phyloP scores from a whole-genome alignment of 495 filamentous ascomycete genomes.

The Poronia punctata region DNA sequence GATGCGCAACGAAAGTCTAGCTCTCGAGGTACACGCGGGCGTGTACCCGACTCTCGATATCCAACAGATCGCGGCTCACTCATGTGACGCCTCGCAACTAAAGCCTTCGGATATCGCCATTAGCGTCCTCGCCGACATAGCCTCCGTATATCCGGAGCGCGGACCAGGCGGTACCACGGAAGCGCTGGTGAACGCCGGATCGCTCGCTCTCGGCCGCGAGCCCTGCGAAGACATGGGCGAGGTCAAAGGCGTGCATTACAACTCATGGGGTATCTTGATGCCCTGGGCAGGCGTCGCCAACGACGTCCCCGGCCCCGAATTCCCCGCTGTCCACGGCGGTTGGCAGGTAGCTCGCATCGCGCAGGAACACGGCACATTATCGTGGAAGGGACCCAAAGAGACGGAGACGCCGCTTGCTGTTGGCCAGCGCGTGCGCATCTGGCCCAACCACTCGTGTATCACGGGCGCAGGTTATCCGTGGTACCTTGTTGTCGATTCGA shows the following conservation, averaged over 20 bases:
- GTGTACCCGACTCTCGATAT: slow-evolving; percentile 71
- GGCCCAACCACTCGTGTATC: slow-evolving; percentile 83
- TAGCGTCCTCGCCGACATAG: slow-evolving; percentile 65
- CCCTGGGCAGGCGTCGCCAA: slow-evolving; percentile 40
- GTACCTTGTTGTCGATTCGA: slow-evolving; percentile 70
- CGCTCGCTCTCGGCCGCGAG: slow-evolving; percentile 68
- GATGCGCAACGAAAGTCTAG: slow-evolving; percentile 25
- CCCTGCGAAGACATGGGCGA: slow-evolving; percentile 46
- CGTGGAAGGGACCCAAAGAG: slow-evolving; percentile 35
- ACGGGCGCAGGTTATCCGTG: slow-evolving; percentile 64
- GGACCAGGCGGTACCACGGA: slow-evolving; percentile 48
- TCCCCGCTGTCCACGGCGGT: slow-evolving; percentile 39
- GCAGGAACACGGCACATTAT: slow-evolving; percentile 62
- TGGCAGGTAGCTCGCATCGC: slow-evolving; percentile 57
- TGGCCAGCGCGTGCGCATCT: slow-evolving; percentile 61
- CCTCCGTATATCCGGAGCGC: slow-evolving; percentile 58
- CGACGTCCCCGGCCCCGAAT: slow-evolving; percentile 25
- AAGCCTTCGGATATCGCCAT: slow-evolving; percentile 55
- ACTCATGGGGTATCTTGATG: slow-evolving; percentile 67
- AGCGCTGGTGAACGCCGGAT: slow-evolving; percentile 63
- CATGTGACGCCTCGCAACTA: slow-evolving; percentile 31
- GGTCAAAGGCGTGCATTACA: slow-evolving; percentile 42
- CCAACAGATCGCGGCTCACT: slow-evolving; percentile 74
- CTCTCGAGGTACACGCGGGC: slow-evolving; percentile 64
- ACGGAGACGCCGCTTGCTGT: slow-evolving; percentile 49